Conservation (phyloP, 2,329 filamentous ascomycete species). For the Colletotrichum paranaense region DNA sequence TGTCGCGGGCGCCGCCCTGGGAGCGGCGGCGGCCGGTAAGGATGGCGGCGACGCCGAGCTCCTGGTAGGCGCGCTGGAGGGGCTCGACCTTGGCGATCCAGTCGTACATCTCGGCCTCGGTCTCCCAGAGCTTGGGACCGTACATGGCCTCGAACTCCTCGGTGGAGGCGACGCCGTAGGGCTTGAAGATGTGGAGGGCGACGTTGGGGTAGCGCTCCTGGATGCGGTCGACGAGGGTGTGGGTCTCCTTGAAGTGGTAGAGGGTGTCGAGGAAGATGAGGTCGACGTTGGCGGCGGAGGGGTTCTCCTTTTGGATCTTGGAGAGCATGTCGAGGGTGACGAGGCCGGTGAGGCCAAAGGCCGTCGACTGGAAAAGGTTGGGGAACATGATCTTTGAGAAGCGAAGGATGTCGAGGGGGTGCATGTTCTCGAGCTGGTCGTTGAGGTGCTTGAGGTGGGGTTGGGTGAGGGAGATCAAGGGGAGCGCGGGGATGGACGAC, state of each 20-base stretch:
- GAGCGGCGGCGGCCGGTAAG: slow-evolving; percentile 91
- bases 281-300: slow-evolving; percentile 69
- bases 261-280: slow-evolving; percentile 87
- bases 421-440: slow-evolving; percentile 85
- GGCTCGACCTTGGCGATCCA: slow-evolving; percentile 98
- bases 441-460: slow-evolving; percentile 93
- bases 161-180: slow-evolving; percentile 77
- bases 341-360: slow-evolving; percentile 84
- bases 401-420: slow-evolving; percentile 89
- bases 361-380: slow-evolving; percentile 87
- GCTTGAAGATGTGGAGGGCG: slow-evolving; percentile 90
- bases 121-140: slow-evolving; percentile 86
- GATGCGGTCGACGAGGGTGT: slow-evolving; percentile 79
- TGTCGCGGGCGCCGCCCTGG: slow-evolving; percentile 92
- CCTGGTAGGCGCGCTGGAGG: slow-evolving; percentile 87
- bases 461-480: slow-evolving; percentile 86
- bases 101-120: slow-evolving; percentile 90
- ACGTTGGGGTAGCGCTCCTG: slow-evolving; percentile 81
- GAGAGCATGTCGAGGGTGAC: slow-evolving; percentile 88
- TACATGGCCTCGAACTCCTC: slow-evolving; percentile 86
- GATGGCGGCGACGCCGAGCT: slow-evolving; percentile 89
- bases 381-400: slow-evolving; percentile 94
- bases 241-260: slow-evolving; percentile 84
- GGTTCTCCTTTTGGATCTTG: slow-evolving; percentile 74
- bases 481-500: slow-evolving; percentile 73